A percentile compares a stretch with the other conserved stretches of the same genome.
These are phyloP conservation scores for Podospora tetraspora DNA, from an alignment of 495 filamentous ascomycete species.

Conservation along the genomic window DNA sequence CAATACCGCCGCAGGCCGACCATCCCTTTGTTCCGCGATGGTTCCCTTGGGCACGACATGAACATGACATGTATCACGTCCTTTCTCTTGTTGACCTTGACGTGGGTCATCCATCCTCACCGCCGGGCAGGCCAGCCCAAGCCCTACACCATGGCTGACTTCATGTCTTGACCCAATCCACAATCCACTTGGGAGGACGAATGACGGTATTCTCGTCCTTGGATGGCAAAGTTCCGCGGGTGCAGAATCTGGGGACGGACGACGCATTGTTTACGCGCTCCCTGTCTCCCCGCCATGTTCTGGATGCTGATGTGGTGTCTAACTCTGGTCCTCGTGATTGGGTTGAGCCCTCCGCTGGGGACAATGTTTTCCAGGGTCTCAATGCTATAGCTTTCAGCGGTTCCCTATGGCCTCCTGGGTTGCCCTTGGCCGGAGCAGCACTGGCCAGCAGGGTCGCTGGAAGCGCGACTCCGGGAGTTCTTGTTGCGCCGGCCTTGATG, in stretches of 20 bases:
- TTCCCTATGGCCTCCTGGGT: conserved; percentile 4
- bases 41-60: not conserved
- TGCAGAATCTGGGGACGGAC: not conserved
- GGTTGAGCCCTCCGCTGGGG: not conserved
- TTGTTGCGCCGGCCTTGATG: conserved; percentile 1
- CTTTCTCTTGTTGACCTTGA: not conserved
- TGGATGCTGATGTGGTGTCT: not conserved
- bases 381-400: not conserved
- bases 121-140: too few relatives aligned
- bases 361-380: conserved; percentile 6
- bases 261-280: not conserved
- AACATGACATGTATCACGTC: not conserved
- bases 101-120: not conserved
- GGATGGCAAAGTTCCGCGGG: not conserved
- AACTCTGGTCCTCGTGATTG: conserved; percentile 12
- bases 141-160: not conserved
- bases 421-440: conserved; percentile 6
- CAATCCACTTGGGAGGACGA: not conserved
- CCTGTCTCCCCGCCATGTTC: not conserved
- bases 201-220: not conserved
- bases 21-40: too few relatives aligned
- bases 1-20: too few relatives aligned
- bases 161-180: not conserved
- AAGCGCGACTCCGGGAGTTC: conserved; percentile 10
- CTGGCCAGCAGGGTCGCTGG: conserved; percentile 18